Evolutionary conservation across 2,329 filamentous ascomycete genomes (phyloP).

Genomic region (Epichloe uncinata): DNA sequence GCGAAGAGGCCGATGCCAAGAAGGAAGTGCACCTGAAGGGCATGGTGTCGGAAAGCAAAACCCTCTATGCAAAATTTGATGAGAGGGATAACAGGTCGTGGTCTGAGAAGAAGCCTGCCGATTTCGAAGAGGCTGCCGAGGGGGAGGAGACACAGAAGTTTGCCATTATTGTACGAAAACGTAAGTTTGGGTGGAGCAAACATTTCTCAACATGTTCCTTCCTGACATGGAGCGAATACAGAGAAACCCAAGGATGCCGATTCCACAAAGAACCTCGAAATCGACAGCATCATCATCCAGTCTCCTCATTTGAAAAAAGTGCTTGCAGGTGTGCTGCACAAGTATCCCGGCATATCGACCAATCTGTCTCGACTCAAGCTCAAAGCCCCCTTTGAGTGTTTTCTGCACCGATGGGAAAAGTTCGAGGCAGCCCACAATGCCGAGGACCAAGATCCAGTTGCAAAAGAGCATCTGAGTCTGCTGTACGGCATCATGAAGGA

Average conservation of each 20-base stretch:
- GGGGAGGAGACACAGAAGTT: conserved; percentile 46
- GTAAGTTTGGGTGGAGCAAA: conserved; percentile 8
- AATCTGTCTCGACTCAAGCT: conserved; percentile 49
- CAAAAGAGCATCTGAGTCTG: conserved; percentile 32
- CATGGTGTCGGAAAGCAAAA: conserved; percentile 25
- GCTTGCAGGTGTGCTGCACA: conserved; percentile 39
- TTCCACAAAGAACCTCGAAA: conserved; percentile 44
- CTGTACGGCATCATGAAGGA: conserved; percentile 33
- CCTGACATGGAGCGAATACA: conserved; percentile 1
- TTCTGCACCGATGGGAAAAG: conserved; percentile 51
- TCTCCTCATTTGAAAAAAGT: conserved; percentile 45
- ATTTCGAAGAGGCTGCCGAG: conserved; percentile 44
- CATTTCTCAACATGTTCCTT: too few species aligned
- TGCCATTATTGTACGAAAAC: conserved; percentile 45
- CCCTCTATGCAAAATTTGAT: conserved; percentile 32
- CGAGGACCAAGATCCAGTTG: conserved; percentile 25
- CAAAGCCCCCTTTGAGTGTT: conserved; percentile 46
- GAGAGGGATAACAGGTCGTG: conserved; percentile 37
- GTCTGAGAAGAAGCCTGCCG: conserved; percentile 41
- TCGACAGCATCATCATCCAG: conserved; percentile 52
- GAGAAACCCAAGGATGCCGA: conserved; percentile 37
- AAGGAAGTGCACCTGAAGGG: conserved; percentile 18
- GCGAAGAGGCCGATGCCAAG: conserved; percentile 3
- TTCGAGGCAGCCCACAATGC: conserved; percentile 29
- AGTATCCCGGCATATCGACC: conserved; percentile 47